A percentile compares a stretch with the other conserved stretches of the same genome.
phyloP scores from a whole-genome alignment of 371 early-diverging fungal species.

The Vairimorpha ceranae region DNA sequence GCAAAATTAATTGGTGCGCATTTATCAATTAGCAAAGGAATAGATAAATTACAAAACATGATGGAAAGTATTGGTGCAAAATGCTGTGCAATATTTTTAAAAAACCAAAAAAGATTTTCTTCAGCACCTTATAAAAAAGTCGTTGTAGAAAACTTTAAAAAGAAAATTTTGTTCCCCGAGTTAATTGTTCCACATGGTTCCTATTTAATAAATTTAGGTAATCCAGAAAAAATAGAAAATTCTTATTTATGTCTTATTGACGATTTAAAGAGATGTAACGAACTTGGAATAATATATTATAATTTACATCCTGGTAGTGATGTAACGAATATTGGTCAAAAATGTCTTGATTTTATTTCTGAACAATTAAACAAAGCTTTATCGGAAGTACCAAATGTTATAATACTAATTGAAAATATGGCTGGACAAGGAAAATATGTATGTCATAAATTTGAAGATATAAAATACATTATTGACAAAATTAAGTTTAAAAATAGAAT shows the following conservation, averaged over 20 bases:
- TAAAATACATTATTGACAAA: constrained; percentile 64
- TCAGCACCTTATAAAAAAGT: constrained; percentile 20
- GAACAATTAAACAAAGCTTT: constrained; percentile 65
- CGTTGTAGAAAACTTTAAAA: constrained; percentile 45
- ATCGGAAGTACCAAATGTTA: constrained; percentile 59
- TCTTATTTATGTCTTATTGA: constrained; percentile 64
- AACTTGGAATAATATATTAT: constrained; percentile 65
- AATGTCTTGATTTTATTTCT: constrained; percentile 63
- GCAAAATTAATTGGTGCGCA: constrained; percentile 60
- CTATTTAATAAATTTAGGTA: constrained; percentile 68
- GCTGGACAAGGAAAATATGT: constrained; percentile 66
- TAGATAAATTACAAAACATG: constrained; percentile 55
- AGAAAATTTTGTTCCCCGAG: constrained; percentile 33
- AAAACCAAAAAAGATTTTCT: constrained; percentile 56
- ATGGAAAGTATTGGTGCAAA: constrained; percentile 49
- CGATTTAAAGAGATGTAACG: constrained; percentile 66
- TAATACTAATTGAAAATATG: constrained; percentile 68
- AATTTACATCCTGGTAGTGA: constrained; percentile 69
- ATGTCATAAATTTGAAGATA: constrained; percentile 65
- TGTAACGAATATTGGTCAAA: constrained; percentile 60
- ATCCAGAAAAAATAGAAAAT: constrained; percentile 64
- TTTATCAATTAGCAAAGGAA: constrained; percentile 60
- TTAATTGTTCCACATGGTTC: constrained; percentile 66
- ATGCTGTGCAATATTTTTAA: constrained; percentile 62
- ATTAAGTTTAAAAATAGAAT: constrained; percentile 66